Evolutionary conservation across 768 basidiomycete genomes (phyloP), one percentile per base, ranked within the genome.

Genomic region (Amanita pallidorosea): DNA sequence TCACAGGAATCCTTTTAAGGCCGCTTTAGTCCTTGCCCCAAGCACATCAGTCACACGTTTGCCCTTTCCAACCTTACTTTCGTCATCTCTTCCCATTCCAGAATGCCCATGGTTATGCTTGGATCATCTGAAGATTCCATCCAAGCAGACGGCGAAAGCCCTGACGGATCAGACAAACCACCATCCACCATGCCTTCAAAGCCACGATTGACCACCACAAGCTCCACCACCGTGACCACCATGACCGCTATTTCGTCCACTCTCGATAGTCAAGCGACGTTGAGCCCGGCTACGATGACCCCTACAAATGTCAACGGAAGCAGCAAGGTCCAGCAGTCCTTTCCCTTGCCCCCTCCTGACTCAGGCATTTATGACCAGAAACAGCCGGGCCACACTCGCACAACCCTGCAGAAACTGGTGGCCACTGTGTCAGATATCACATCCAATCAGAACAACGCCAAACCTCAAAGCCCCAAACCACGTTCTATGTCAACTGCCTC

Each of bases 81-180:
- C 41, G 25, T 45, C 50, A 44, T 25, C 49, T 25, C 49, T 49
- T 45, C 42, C 42, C 42, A 18, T 45, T 45, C 60, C 60, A 57
- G 59, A 53, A 53, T 56, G 56, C 55, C 51, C 53, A 77, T 77
- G 75, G 65, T 67, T 58, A 65, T 67, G 55, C 69, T 65, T 55
- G 70, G 73, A 57, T 66, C 74, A 49, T 69, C 75, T 59, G 78
- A 78, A 54, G 70, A 70, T 54, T 65, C 77, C 35, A 59, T 76
- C 23, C 73, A 74, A 57, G 63, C 73, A 46, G 80, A 82, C 54
- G 70, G 72, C 52, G 81, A 83, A 55, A 70, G 73, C 45, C 67
- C 71, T 44, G 80, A 83, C 60, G 67, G 74, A 51, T 68, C 78
- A 59, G 81, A 83, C 64, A 80, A 77, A 68, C 79, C 79, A 23